A percentile compares a stretch with the other conserved stretches of the same genome.
These are phyloP conservation scores for Coniella vitis DNA, from an alignment of 2,329 filamentous ascomycete genomes.

Conservation along the genomic window DNA sequence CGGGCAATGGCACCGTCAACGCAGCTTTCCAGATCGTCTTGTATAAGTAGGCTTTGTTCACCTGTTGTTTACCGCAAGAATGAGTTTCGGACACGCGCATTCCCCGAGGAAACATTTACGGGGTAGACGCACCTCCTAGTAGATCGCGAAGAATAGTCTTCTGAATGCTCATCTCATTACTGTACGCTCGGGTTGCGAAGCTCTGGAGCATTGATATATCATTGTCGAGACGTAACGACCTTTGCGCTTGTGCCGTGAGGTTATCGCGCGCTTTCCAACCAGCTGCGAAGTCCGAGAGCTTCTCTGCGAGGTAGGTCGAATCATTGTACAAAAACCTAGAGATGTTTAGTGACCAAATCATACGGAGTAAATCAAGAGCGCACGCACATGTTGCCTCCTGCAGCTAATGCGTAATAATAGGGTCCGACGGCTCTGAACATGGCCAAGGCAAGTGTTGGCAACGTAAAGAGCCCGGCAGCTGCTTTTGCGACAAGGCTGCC, in stretches of 20 bases:
- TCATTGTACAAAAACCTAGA: slow-evolving; percentile 61
- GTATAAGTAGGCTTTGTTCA: slow-evolving; percentile 52
- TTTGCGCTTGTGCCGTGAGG: slow-evolving; percentile 41
- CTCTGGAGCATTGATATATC: slow-evolving; percentile 52
- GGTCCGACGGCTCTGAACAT: slow-evolving; percentile 73
- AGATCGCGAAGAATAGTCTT: slow-evolving; percentile 56
- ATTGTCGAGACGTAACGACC: slow-evolving; percentile 51
- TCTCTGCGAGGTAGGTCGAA: slow-evolving; percentile 55
- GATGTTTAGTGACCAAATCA: neutral
- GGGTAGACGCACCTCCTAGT: slow-evolving; percentile 38
- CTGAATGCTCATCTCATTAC: slow-evolving; percentile 53
- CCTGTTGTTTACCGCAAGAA: slow-evolving; percentile 24
- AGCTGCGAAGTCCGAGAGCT: slow-evolving; percentile 40
- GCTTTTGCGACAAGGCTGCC: slow-evolving; percentile 58
- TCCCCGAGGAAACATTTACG: neutral
- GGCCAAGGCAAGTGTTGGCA: slow-evolving; percentile 68
- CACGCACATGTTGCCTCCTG: slow-evolving; percentile 57
- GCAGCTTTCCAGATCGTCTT: slow-evolving; percentile 45
- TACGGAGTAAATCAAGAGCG: neutral
- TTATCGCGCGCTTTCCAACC: slow-evolving; percentile 49
- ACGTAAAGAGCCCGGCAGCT: slow-evolving; percentile 60
- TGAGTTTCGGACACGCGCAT: neutral
- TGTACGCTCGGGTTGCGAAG: slow-evolving; percentile 57
- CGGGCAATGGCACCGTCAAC: slow-evolving; percentile 48
- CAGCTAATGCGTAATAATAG: slow-evolving; percentile 60